phyloP scores from a whole-genome alignment of 2,329 filamentous ascomycete genomes.

The Claviceps pazoutovae region DNA sequence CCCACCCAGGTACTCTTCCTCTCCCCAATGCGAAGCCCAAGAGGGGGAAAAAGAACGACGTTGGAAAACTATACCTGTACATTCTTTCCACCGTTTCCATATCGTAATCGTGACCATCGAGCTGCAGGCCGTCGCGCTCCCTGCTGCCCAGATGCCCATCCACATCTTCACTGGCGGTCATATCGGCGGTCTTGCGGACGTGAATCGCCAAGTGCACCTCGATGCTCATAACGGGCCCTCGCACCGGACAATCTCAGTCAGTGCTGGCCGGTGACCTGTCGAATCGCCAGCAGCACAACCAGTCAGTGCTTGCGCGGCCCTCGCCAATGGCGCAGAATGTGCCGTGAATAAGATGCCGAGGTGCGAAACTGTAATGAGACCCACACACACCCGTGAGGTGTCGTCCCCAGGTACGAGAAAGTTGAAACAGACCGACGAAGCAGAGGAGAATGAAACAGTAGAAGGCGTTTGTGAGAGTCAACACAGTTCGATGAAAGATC shows the following conservation, averaged over 20 bases:
- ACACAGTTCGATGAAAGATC: too few species aligned
- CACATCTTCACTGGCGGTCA: conserved; percentile 7
- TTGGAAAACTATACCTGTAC: conserved; percentile 25
- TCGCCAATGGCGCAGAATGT: too few species aligned
- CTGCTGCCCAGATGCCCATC: background rate
- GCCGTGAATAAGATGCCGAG: too few species aligned
- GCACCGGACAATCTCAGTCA: background rate
- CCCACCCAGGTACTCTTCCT: background rate
- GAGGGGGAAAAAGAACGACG: background rate
- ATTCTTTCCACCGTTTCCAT: conserved; percentile 39
- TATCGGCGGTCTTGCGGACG: background rate
- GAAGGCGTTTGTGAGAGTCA: too few species aligned
- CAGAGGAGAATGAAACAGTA: too few species aligned
- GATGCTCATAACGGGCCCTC: background rate
- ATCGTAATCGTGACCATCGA: conserved; percentile 33
- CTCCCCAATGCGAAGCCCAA: background rate
- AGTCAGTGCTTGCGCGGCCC: too few species aligned
- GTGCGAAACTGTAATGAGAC: too few species aligned
- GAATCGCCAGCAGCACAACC: background rate
- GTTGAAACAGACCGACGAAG: too few species aligned
- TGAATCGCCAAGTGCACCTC: background rate
- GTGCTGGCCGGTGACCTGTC: too few species aligned
- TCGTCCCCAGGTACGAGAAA: too few species aligned
- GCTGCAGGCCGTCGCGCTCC: conserved; percentile 1
- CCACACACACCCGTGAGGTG: too few species aligned